phyloP scores from a whole-genome alignment of 495 filamentous ascomycete genomes.

The Hypoxylon perforatum region DNA sequence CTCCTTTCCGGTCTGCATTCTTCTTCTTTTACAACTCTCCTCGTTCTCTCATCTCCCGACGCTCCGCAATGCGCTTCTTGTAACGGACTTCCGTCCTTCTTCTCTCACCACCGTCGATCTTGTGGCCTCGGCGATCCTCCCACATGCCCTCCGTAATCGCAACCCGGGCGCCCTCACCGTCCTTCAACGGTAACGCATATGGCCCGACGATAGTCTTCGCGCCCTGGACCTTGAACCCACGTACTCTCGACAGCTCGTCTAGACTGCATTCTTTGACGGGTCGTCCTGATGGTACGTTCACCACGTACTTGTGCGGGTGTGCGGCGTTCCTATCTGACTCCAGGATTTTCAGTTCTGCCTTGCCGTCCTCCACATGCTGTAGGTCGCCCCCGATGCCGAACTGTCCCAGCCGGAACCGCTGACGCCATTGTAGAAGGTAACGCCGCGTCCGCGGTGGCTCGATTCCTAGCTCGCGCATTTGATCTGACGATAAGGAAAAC shows the following conservation, averaged over 20 bases:
- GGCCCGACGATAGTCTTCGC: conserved; percentile 76
- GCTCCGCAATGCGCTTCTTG: conserved; percentile 61
- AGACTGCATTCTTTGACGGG: conserved; percentile 54
- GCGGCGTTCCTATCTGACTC: conserved; percentile 61
- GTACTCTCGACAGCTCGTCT: conserved; percentile 62
- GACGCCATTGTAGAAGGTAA: conserved; percentile 88
- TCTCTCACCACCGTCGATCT: conserved; percentile 97
- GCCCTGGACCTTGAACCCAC: conserved; percentile 72
- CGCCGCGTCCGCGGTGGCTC: conserved; percentile 83
- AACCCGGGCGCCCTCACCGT: conserved; percentile 71
- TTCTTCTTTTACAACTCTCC: conserved; percentile 30
- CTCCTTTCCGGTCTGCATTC: background rate
- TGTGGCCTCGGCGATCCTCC: conserved; percentile 83
- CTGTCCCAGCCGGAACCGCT: conserved; percentile 79
- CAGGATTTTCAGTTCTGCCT: conserved; percentile 73
- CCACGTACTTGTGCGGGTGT: conserved; percentile 56
- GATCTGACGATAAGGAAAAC: conserved; percentile 78
- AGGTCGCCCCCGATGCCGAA: conserved; percentile 85
- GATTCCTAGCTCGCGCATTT: conserved; percentile 84
- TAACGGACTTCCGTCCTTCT: conserved; percentile 82
- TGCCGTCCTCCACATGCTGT: conserved; percentile 75
- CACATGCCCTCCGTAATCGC: conserved; percentile 85
- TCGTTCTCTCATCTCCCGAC: conserved; percentile 56
- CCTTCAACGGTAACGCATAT: conserved; percentile 72
- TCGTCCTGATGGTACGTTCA: conserved; percentile 75